Evolutionary conservation across 2,329 filamentous ascomycete species (phyloP), one percentile per base, ranked within the genome.

Genomic region (Aspergillus texensis): DNA sequence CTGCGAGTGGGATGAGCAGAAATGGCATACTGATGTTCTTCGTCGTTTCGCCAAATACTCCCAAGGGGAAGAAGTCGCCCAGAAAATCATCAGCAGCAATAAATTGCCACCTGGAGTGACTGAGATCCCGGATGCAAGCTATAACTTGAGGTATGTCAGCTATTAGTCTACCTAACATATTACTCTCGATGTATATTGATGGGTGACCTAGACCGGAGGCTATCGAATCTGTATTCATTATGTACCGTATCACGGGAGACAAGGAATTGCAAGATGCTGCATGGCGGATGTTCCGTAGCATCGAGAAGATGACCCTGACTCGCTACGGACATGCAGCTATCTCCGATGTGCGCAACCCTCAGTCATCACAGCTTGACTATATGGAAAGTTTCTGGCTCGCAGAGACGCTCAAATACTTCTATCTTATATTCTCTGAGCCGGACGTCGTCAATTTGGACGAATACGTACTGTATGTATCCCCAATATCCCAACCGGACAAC

Each of bases 141-240:
- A 77, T 64, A 71, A 72, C 36, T 66, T 77, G 19, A 67, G 75
- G 75, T 77, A 68, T 21, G 68, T 56, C 24, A 11, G 21, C 21
- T 41, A 14, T n/a, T 26, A 0, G 4, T 55, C 8, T 16, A 14
- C 3, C 21, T 4, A 39, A 11, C 12, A 26, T 19, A 14, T 55
- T 24, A 19, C 4, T 52, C 4, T 32, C 4, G 28, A 12, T 52
- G 16, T 4, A 39, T 46, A 54, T 26, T 55, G 6, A 26, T 14
- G 14, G 14, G 4, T 28, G 2, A n/a, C 48, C 30, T 65, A 80
- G 74, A 65, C 80, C 86, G 0, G 86, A 88, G 72, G 85, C 86
- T 2, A 86, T 88, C 52, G 86, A 88, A 71, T 85, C 82, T n/a
- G 81, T 88, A 3, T 88, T 88, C 72, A 79, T 88, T 67, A 76